Evolutionary conservation across 139 green algal species (phyloP).

Genomic region (Chlamydomonas schloesseri): DNA sequence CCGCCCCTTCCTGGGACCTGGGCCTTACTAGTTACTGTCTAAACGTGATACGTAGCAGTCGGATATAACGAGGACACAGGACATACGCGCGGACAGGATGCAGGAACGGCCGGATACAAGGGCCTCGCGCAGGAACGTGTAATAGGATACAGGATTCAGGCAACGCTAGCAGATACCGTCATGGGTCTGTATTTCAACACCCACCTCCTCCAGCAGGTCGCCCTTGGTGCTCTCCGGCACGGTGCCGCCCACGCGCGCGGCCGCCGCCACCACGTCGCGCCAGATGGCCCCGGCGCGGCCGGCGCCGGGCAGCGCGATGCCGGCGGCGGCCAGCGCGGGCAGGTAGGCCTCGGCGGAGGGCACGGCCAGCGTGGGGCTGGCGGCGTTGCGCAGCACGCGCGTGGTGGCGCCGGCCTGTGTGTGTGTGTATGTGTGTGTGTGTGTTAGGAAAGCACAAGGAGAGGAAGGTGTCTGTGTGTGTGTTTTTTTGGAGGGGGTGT

Average conservation of each 20-base stretch:
- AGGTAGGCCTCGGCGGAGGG: slow-evolving; percentile 76
- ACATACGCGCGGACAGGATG: too few relatives aligned
- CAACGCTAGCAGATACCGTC: too few relatives aligned
- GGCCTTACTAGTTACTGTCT: too few relatives aligned
- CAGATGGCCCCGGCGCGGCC: slow-evolving; percentile 79
- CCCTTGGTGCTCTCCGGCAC: slow-evolving; percentile 72
- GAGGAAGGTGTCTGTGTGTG: not conserved
- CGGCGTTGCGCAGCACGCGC: slow-evolving; percentile 77
- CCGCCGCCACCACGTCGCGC: slow-evolving; percentile 63
- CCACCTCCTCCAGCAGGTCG: slow-evolving; percentile 82
- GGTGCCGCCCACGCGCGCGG: slow-evolving; percentile 44
- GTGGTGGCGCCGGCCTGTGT: slow-evolving; percentile 62
- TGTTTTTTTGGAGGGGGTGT: not conserved
- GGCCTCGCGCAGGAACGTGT: too few relatives aligned
- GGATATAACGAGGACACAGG: too few relatives aligned
- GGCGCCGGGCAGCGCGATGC: slow-evolving; percentile 76
- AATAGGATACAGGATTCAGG: too few relatives aligned
- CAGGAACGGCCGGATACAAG: too few relatives aligned
- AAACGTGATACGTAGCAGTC: too few relatives aligned
- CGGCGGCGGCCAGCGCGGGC: slow-evolving; percentile 56
- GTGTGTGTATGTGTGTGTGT: too few relatives aligned
- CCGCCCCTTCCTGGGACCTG: too few relatives aligned
- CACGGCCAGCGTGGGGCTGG: slow-evolving; percentile 53
- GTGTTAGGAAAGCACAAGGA: too few relatives aligned
- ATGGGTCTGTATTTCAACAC: too few relatives aligned